Conservation (phyloP, 2,329 filamentous ascomycete species). For the Colletotrichum sansevieriae region DNA sequence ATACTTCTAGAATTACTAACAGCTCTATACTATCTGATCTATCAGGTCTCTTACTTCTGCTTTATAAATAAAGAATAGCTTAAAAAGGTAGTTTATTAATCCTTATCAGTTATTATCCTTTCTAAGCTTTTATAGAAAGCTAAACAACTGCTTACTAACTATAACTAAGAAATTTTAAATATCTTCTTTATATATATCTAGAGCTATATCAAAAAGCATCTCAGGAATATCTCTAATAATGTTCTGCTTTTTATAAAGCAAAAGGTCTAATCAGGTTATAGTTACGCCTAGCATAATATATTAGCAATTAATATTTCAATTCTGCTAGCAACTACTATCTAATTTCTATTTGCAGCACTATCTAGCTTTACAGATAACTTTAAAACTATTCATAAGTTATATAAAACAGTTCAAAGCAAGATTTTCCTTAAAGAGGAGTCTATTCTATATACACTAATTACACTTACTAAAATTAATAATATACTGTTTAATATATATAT, state of each 20-base stretch:
- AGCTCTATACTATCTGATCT: constrained; percentile 79
- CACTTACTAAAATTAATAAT: constrained; percentile 64
- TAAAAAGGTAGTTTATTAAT: constrained; percentile 64
- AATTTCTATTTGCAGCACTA: constrained; percentile 78
- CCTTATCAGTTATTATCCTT: constrained; percentile 63
- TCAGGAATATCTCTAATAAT: constrained; percentile 63
- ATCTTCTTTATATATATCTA: constrained; percentile 78
- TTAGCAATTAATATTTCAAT: background rate
- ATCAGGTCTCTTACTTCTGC: constrained; percentile 65
- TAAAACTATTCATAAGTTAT: constrained; percentile 74
- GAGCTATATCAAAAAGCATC: constrained; percentile 76
- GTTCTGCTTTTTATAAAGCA: constrained; percentile 69
- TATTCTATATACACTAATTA: constrained; percentile 76
- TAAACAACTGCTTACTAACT: constrained; percentile 65
- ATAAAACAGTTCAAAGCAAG: constrained; percentile 71
- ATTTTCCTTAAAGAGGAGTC: constrained; percentile 82
- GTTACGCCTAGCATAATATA: background rate
- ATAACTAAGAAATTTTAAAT: constrained; percentile 75
- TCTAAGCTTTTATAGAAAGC: constrained; percentile 54
- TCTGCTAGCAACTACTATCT: constrained; percentile 60
- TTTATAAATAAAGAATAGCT: constrained; percentile 57
- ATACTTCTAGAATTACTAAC: constrained; percentile 74
- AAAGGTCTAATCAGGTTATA: background rate
- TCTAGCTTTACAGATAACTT: constrained; percentile 77
- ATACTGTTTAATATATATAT: constrained; percentile 75